Percentiles rank a stretch among this genome's conserved stretches.
Evolutionary conservation across 2,329 filamentous ascomycete genomes (phyloP).

Genomic region (Akanthomyces dipterigenus): DNA sequence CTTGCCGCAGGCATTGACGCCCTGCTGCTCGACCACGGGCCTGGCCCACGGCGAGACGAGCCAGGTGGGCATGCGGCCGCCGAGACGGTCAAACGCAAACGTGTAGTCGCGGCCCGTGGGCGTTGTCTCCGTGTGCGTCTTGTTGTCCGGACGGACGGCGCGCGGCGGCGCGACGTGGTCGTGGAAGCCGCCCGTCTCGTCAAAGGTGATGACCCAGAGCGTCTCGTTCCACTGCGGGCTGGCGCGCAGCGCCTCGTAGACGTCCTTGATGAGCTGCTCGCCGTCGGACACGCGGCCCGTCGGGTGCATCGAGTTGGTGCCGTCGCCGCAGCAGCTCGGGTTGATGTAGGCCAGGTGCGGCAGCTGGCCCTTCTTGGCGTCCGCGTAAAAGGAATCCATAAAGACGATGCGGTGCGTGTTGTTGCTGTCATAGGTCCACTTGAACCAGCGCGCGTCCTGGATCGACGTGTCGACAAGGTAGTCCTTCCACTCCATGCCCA

Average conservation of each 20-base stretch:
- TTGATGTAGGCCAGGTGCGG: slow-evolving; percentile 42
- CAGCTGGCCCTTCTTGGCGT: slow-evolving; percentile 36
- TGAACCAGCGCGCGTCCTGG: slow-evolving; percentile 37
- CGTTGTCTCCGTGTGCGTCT: slow-evolving; percentile 22
- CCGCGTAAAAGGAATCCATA: slow-evolving; percentile 33
- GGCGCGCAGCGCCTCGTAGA: slow-evolving; percentile 29
- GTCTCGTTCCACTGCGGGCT: slow-evolving; percentile 29
- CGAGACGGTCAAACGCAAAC: slow-evolving; percentile 30
- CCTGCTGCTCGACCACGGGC: slow-evolving; percentile 30
- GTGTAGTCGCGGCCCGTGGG: slow-evolving; percentile 26
- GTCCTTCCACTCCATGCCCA: slow-evolving; percentile 37
- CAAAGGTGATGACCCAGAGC: slow-evolving; percentile 27
- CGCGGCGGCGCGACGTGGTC: slow-evolving; percentile 29
- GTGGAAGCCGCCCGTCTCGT: slow-evolving; percentile 30
- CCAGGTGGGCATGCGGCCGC: slow-evolving; percentile 31
- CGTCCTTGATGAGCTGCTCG: slow-evolving; percentile 28
- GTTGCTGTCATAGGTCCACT: slow-evolving; percentile 31
- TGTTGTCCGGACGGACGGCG: slow-evolving; percentile 27
- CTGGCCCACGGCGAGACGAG: slow-evolving; percentile 34
- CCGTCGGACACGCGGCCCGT: slow-evolving; percentile 27
- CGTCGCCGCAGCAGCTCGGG: slow-evolving; percentile 31
- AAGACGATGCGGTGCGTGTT: slow-evolving; percentile 23
- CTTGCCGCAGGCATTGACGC: slow-evolving; percentile 28
- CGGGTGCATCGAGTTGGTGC: slow-evolving; percentile 29
- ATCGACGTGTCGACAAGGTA: slow-evolving; percentile 38